phyloP scores from a whole-genome alignment of 2,329 filamentous ascomycete species.

The Ascochyta viciae-villosae region DNA sequence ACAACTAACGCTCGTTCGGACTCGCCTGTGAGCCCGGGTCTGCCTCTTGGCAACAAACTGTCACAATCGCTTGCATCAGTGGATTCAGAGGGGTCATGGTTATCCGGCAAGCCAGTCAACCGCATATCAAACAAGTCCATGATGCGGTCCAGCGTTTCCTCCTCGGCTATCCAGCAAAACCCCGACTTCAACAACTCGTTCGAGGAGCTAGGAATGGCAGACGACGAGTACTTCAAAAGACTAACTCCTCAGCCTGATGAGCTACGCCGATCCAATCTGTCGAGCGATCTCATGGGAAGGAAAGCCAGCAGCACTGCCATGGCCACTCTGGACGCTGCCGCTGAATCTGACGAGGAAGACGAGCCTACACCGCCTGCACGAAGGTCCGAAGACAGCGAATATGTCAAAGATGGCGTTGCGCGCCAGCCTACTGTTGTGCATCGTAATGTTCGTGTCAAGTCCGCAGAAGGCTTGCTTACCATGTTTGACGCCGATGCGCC shows the following conservation, averaged over 20 bases:
- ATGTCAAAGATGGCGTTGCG: slow-evolving; percentile 60
- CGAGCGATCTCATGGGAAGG: slow-evolving; percentile 33
- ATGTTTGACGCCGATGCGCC: slow-evolving; percentile 53
- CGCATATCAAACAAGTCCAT: slow-evolving; percentile 55
- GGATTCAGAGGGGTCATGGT: slow-evolving; percentile 95
- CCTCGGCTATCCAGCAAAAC: slow-evolving; percentile 50
- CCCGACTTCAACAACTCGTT: slow-evolving; percentile 66
- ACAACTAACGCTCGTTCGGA: slow-evolving; percentile 47
- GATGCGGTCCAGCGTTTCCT: slow-evolving; percentile 57
- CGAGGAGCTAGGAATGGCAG: slow-evolving; percentile 69
- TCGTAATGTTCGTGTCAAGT: slow-evolving; percentile 63
- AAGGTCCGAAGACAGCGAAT: slow-evolving; percentile 47
- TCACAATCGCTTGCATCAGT: slow-evolving; percentile 91
- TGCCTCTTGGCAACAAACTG: slow-evolving; percentile 51
- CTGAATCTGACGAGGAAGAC: slow-evolving; percentile 53
- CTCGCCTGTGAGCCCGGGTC: slow-evolving; percentile 50
- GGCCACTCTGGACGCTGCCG: slow-evolving; percentile 39
- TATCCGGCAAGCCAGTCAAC: slow-evolving; percentile 74
- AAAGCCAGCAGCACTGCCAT: slow-evolving; percentile 57
- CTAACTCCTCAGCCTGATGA: slow-evolving; percentile 58
- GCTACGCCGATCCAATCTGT: slow-evolving; percentile 39
- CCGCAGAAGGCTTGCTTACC: slow-evolving; percentile 66
- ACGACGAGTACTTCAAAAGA: slow-evolving; percentile 77
- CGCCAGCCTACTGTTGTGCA: slow-evolving; percentile 71
- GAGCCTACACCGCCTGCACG: slow-evolving; percentile 26